Evolutionary conservation across 202 grass and related monocot genomes (phyloP).

Genomic region (Setaria italica): DNA sequence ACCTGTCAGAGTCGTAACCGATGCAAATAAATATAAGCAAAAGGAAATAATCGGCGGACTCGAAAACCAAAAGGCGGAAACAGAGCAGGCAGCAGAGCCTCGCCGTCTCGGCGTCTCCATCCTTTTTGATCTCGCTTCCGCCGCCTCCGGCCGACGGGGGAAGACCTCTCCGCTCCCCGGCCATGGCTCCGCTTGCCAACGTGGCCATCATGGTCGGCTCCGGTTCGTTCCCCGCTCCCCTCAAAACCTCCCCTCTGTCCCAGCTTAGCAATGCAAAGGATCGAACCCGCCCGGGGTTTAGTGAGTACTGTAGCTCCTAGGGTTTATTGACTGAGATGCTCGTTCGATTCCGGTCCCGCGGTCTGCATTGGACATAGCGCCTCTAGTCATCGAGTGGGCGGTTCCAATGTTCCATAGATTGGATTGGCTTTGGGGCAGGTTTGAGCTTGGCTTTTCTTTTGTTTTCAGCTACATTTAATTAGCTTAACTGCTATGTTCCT

Average conservation of each 20-base stretch:
- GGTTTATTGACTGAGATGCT: background rate
- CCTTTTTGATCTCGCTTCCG: background rate
- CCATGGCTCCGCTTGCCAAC: constrained; percentile 62
- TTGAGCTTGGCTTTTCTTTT: background rate
- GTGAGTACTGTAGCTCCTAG: background rate
- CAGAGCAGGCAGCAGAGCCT: background rate
- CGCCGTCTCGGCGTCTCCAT: background rate
- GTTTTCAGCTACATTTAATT: background rate
- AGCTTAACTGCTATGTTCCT: background rate
- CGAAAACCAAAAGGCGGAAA: background rate
- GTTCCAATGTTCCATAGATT: background rate
- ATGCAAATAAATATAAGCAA: background rate
- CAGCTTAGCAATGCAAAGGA: background rate
- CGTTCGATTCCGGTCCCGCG: background rate
- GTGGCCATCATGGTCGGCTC: constrained; percentile 58
- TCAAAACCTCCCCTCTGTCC: background rate
- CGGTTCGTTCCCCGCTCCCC: constrained; percentile 39
- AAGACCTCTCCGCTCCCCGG: background rate
- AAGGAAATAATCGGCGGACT: background rate
- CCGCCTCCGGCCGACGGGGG: background rate
- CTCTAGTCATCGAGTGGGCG: background rate
- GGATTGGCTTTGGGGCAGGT: background rate
- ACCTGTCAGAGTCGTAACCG: background rate
- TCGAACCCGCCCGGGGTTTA: background rate
- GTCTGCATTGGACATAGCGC: background rate